These are phyloP conservation scores for Stagonosporopsis cucurbitacearum DNA, from an alignment of 2,329 filamentous ascomycete genomes.

Conservation along the genomic window DNA sequence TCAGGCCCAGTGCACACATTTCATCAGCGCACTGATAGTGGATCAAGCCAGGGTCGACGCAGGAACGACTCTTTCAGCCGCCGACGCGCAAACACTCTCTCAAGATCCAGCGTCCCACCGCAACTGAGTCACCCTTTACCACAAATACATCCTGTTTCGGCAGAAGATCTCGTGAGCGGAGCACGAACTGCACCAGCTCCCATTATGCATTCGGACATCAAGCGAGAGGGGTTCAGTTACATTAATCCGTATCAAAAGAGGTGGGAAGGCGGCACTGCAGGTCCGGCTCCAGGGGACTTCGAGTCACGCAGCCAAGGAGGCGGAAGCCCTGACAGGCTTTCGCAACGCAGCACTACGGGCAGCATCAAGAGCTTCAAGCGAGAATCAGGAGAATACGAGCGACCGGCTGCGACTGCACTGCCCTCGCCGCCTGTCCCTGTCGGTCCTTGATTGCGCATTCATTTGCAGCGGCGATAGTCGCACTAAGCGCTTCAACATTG, in stretches of 20 bases:
- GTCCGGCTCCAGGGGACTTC: constrained; percentile 28
- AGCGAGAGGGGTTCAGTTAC: constrained; percentile 37
- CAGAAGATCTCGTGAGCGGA: constrained; percentile 44
- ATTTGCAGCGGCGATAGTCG: neutral
- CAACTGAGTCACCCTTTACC: constrained; percentile 44
- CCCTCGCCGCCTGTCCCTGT: constrained; percentile 29
- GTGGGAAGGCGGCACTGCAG: constrained; percentile 36
- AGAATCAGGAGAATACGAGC: constrained; percentile 39
- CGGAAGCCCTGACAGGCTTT: constrained; percentile 42
- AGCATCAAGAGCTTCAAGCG: constrained; percentile 46
- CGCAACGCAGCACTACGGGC: constrained; percentile 43
- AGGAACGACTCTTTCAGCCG: constrained; percentile 46
- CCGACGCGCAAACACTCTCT: constrained; percentile 36
- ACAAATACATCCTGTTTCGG: constrained; percentile 42
- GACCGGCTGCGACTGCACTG: constrained; percentile 23
- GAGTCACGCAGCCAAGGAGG: constrained; percentile 39
- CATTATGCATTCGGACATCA: constrained; percentile 36
- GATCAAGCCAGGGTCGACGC: constrained; percentile 39
- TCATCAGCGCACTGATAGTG: constrained; percentile 45
- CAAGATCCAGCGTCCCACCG: constrained; percentile 46
- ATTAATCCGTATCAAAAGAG: constrained; percentile 43
- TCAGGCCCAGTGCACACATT: constrained; percentile 38
- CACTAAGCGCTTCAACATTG: neutral
- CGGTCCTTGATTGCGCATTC: constrained; percentile 17
- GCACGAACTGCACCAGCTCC: constrained; percentile 45